These are phyloP conservation scores for Phaeosphaeriaceae sp. DNA, from an alignment of 2,329 filamentous ascomycete species.

Conservation along the genomic window DNA sequence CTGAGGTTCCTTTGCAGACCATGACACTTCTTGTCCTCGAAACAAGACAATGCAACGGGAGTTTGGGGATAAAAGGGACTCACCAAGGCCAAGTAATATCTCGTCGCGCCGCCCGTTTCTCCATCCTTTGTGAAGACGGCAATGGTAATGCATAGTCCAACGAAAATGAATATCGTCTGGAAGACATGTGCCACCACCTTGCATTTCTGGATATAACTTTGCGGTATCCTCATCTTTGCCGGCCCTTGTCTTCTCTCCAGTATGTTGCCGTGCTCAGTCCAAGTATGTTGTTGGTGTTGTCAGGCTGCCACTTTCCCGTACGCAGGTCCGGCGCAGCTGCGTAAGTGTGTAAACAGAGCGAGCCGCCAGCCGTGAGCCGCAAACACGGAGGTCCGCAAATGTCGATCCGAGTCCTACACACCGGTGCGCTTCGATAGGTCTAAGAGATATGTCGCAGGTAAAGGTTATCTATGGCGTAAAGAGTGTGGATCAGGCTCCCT, in stretches of 20 bases:
- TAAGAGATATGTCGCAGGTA: neutral
- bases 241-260: neutral
- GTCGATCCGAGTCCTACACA: neutral
- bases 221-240: conserved; percentile 52
- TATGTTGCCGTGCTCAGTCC: neutral
- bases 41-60: too few species aligned
- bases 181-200: conserved; percentile 64
- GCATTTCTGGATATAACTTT: conserved; percentile 60
- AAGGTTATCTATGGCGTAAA: neutral
- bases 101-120: conserved; percentile 61
- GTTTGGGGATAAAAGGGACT: too few species aligned
- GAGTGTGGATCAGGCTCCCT: neutral
- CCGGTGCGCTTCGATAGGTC: neutral
- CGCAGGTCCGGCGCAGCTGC: conserved; percentile 7
- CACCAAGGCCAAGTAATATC: conserved; percentile 67
- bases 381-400: neutral
- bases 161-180: conserved; percentile 65
- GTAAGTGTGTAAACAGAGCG: conserved; percentile 12
- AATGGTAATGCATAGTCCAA: conserved; percentile 65
- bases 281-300: neutral
- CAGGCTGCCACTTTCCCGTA: neutral
- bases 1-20: too few species aligned
- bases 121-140: conserved; percentile 65
- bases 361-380: conserved; percentile 3
- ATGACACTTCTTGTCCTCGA: too few species aligned